Conservation (phyloP, 805 yeast genomes). For the Candida odintsovae region DNA sequence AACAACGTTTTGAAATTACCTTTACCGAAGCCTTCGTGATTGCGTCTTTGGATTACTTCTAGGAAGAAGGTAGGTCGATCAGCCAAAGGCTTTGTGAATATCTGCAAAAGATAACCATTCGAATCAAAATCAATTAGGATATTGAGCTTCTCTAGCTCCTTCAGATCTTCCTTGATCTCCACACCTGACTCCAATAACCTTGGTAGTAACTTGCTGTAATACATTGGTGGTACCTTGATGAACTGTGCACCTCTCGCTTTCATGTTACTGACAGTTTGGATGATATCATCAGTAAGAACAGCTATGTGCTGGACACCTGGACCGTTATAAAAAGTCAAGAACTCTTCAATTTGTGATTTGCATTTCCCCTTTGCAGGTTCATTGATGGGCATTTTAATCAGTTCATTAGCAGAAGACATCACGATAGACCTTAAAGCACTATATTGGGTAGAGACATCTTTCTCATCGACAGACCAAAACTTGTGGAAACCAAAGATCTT, state of each 20-base stretch:
- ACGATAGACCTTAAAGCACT: constrained; percentile 71
- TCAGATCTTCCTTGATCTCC: constrained; percentile 46
- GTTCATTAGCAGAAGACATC: constrained; percentile 63
- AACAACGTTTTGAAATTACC: constrained; percentile 82
- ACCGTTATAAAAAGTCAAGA: constrained; percentile 65
- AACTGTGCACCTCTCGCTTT: constrained; percentile 64
- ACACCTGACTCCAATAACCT: constrained; percentile 41
- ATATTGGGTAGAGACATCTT: constrained; percentile 60
- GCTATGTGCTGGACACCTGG: constrained; percentile 88
- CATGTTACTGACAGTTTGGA: constrained; percentile 48
- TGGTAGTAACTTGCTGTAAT: constrained; percentile 46
- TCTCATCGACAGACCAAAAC: constrained; percentile 83
- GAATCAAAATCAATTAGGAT: constrained; percentile 76
- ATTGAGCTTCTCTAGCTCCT: constrained; percentile 41
- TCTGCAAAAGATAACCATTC: constrained; percentile 69
- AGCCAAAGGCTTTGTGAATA: constrained; percentile 70
- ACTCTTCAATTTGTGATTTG: constrained; percentile 79
- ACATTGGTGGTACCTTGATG: constrained; percentile 50
- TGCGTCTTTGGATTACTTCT: constrained; percentile 74
- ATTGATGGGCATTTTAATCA: constrained; percentile 74
- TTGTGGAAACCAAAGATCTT: constrained; percentile 64
- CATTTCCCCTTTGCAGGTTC: constrained; percentile 71
- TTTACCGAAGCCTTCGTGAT: constrained; percentile 84
- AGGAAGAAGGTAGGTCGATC: constrained; percentile 80
- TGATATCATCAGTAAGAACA: constrained; percentile 53